Evolutionary conservation across 805 yeast genomes (phyloP).

Genomic region (Pichia deserticola): DNA sequence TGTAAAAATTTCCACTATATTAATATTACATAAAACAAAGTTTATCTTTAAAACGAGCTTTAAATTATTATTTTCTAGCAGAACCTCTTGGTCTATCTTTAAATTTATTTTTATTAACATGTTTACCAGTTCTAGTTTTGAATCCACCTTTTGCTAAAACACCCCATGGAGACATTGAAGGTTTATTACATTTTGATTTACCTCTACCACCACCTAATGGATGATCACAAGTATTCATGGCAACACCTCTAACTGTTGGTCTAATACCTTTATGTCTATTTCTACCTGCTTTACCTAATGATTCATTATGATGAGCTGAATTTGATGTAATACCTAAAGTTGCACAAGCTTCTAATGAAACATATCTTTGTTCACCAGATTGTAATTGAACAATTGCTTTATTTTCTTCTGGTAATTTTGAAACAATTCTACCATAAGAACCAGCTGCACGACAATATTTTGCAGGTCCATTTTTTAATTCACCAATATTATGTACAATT

Average conservation of each 20-base stretch:
- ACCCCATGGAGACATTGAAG: constrained; percentile 96
- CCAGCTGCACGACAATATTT: constrained; percentile 94
- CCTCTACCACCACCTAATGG: constrained; percentile 99
- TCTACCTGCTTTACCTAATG: constrained; percentile 96
- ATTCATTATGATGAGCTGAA: constrained; percentile 80
- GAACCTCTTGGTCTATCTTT: constrained; percentile 83
- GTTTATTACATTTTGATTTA: constrained; percentile 92
- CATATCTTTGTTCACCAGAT: constrained; percentile 91
- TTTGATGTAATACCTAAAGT: constrained; percentile 91
- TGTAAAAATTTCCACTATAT: not conserved
- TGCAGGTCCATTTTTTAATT: constrained; percentile 68
- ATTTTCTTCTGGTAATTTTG: constrained; percentile 63
- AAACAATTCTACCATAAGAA: constrained; percentile 79
- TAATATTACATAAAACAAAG: no score
- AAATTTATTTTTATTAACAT: constrained; percentile 75
- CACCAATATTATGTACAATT: constrained; percentile 80
- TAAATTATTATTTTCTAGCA: constrained; percentile 8
- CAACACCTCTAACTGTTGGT: constrained; percentile 96
- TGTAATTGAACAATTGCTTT: constrained; percentile 76
- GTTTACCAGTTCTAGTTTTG: constrained; percentile 89
- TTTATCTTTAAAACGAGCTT: not conserved
- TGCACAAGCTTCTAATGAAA: constrained; percentile 80
- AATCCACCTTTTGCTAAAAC: constrained; percentile 82
- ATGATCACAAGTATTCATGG: constrained; percentile 95
- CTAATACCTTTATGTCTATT: constrained; percentile 86